Conservation (phyloP, 768 basidiomycete genomes). For the Mycena belliarum region DNA sequence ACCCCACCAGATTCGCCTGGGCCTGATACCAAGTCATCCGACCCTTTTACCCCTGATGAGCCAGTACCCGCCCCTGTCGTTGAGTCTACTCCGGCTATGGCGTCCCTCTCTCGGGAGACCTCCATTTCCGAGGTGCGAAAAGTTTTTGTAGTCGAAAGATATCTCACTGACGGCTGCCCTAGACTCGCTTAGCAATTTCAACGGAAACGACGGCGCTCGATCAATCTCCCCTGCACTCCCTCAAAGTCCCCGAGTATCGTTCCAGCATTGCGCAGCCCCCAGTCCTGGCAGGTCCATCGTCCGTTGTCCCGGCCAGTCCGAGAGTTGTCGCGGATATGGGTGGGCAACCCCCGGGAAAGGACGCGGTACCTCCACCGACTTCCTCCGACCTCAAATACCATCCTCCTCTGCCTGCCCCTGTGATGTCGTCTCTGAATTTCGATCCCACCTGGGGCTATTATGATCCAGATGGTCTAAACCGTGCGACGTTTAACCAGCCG, state of each 20-base stretch:
- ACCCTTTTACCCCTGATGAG: neutral
- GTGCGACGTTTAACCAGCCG: neutral
- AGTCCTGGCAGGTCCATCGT: neutral
- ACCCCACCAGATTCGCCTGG: neutral
- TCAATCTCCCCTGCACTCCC: neutral
- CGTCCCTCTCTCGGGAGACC: slow-evolving; percentile 4
- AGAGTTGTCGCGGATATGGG: neutral
- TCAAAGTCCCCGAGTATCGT: neutral
- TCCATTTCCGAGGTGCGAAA: slow-evolving; percentile 1
- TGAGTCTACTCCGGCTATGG: slow-evolving; percentile 4
- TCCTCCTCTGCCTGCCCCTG: slow-evolving; percentile 1
- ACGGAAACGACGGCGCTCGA: neutral
- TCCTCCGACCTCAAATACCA: neutral
- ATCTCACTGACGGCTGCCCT: neutral
- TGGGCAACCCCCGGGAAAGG: neutral
- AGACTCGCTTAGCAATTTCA: neutral
- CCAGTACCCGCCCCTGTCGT: neutral
- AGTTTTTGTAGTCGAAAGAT: neutral
- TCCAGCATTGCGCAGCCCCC: neutral
- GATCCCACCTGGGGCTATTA: slow-evolving; percentile 13
- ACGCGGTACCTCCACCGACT: neutral
- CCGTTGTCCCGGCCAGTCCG: neutral
- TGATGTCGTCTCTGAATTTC: slow-evolving; percentile 10
- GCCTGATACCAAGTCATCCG: neutral
- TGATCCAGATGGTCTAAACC: neutral